Evolutionary conservation across 2,329 filamentous ascomycete genomes (phyloP).

Genomic region (Fusarium begoniae): DNA sequence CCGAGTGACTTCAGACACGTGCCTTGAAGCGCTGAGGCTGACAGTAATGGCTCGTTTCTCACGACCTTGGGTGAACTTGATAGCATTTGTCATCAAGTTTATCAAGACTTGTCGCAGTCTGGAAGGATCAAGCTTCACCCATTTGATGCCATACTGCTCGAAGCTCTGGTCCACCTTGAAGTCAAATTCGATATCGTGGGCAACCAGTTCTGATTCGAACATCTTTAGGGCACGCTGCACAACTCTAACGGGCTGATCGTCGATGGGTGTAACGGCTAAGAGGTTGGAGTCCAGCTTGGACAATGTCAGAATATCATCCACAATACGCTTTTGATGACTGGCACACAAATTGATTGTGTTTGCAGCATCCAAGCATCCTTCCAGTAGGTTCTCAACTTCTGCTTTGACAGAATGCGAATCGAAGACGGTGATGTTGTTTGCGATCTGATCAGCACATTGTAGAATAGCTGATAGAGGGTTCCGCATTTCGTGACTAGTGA

Average conservation of each 20-base stretch:
- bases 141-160: slow-evolving; percentile 70
- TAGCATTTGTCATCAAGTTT: slow-evolving; percentile 76
- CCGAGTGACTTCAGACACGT: slow-evolving; percentile 54
- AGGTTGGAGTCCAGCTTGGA: slow-evolving; percentile 77
- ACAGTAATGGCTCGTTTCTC: slow-evolving; percentile 69
- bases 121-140: slow-evolving; percentile 80
- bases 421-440: slow-evolving; percentile 58
- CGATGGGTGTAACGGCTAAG: slow-evolving; percentile 74
- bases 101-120: slow-evolving; percentile 79
- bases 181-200: slow-evolving; percentile 75
- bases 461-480: slow-evolving; percentile 79
- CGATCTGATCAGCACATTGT: slow-evolving; percentile 80
- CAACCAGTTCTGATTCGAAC: slow-evolving; percentile 79
- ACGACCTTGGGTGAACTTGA: slow-evolving; percentile 71
- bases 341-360: slow-evolving; percentile 84
- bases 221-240: slow-evolving; percentile 78
- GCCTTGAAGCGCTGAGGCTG: slow-evolving; percentile 69
- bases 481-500: slow-evolving; percentile 79
- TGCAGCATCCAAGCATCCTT: slow-evolving; percentile 75
- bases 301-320: slow-evolving; percentile 73
- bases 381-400: slow-evolving; percentile 59
- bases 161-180: slow-evolving; percentile 76
- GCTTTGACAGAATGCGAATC: slow-evolving; percentile 50
- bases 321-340: slow-evolving; percentile 79
- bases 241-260: slow-evolving; percentile 73